phyloP scores from a whole-genome alignment of 768 basidiomycete genomes.

The Phaffia australis region DNA sequence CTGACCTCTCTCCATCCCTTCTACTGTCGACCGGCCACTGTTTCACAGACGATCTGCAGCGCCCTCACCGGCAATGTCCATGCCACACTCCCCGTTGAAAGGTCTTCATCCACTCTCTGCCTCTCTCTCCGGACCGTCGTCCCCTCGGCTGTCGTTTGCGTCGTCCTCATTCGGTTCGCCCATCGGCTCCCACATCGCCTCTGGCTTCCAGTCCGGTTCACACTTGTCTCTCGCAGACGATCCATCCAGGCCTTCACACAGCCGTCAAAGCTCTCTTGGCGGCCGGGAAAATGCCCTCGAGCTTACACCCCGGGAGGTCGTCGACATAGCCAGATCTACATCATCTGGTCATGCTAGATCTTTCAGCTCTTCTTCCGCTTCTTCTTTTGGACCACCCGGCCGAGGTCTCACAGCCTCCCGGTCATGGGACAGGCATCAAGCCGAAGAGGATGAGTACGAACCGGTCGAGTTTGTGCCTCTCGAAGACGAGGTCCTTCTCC shows the following conservation, averaged over 20 bases:
- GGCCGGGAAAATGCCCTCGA: constrained; percentile 11
- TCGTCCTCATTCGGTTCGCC: constrained; percentile 12
- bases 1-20: too few species aligned
- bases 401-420: constrained; percentile 7
- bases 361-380: too few species aligned
- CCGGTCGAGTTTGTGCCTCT: constrained; percentile 24
- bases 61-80: too few species aligned
- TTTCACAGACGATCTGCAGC: too few species aligned
- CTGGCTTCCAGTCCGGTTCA: neutral
- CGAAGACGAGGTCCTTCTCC: constrained; percentile 20
- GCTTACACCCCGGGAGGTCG: constrained; percentile 19
- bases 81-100: neutral
- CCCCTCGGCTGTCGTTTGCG: constrained; percentile 11
- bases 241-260: neutral
- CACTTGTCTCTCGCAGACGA: neutral
- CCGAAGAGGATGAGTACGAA: constrained; percentile 18
- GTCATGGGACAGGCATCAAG: neutral
- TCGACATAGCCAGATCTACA: constrained; percentile 22
- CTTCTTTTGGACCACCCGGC: neutral
- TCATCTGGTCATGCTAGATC: constrained; percentile 9
- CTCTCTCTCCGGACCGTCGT: neutral
- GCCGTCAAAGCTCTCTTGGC: neutral
- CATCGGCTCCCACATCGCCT: neutral
- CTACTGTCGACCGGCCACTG: too few species aligned
- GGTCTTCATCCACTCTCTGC: neutral